These are phyloP conservation scores for Pythium monospermum DNA, from an alignment of 352 stramenopile genomes.

Conservation along the genomic window DNA sequence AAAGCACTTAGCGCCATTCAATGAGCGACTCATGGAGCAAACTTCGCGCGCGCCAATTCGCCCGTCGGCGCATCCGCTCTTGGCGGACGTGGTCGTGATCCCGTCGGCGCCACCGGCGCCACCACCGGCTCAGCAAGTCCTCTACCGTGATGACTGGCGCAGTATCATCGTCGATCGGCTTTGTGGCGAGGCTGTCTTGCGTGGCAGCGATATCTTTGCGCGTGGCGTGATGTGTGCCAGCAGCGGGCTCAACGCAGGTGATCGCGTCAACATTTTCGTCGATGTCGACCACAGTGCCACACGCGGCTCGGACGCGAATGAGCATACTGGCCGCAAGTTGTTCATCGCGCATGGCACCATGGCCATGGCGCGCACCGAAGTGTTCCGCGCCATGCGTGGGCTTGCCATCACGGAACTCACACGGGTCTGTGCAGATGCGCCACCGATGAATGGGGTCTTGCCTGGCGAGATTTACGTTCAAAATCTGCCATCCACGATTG, in stretches of 20 bases:
- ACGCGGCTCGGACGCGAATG: slow-evolving; percentile 53
- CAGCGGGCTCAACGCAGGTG: slow-evolving; percentile 66
- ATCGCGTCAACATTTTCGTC: slow-evolving; percentile 83
- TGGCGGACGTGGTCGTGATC: slow-evolving; percentile 67
- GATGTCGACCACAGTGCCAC: slow-evolving; percentile 80
- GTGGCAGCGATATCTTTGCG: slow-evolving; percentile 92
- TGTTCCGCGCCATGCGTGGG: slow-evolving; percentile 64
- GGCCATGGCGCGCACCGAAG: slow-evolving; percentile 70
- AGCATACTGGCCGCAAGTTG: slow-evolving; percentile 78
- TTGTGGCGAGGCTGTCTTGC: slow-evolving; percentile 91
- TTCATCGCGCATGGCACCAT: slow-evolving; percentile 68
- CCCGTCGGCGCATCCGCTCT: slow-evolving; percentile 27
- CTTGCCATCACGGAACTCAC: slow-evolving; percentile 59
- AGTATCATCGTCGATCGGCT: slow-evolving; percentile 87
- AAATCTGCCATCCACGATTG: slow-evolving; percentile 91
- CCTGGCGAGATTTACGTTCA: slow-evolving; percentile 86
- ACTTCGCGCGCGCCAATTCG: slow-evolving; percentile 16
- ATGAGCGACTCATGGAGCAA: slow-evolving; percentile 45
- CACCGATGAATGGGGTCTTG: slow-evolving; percentile 87
- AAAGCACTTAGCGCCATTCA: slow-evolving; percentile 46
- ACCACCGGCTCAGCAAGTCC: too few relatives aligned
- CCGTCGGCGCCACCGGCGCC: slow-evolving; percentile 46
- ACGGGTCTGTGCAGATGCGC: slow-evolving; percentile 77
- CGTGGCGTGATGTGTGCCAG: slow-evolving; percentile 89
- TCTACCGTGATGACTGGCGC: slow-evolving; percentile 31